These are phyloP conservation scores for Cryphonectria carpinicola DNA, from an alignment of 2,329 filamentous ascomycete species.

Conservation along the genomic window DNA sequence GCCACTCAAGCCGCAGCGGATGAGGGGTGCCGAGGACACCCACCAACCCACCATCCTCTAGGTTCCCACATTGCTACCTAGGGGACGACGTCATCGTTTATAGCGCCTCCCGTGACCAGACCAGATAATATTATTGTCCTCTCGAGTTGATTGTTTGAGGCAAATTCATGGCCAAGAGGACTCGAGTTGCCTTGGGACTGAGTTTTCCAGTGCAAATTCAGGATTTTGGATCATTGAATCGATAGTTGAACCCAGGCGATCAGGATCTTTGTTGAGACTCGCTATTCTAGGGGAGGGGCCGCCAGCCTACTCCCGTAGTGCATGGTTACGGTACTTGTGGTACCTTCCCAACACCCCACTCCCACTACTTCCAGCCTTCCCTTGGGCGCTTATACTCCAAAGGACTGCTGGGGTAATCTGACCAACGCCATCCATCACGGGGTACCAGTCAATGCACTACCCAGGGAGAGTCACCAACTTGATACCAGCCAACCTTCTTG, in stretches of 20 bases:
- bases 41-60: background rate
- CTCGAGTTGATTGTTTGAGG: background rate
- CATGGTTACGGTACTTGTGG: background rate
- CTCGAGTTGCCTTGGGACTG: background rate
- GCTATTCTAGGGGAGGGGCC: background rate
- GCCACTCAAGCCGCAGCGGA: background rate
- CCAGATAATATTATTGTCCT: background rate
- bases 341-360: background rate
- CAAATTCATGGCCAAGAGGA: background rate
- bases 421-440: background rate
- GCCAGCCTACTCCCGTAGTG: background rate
- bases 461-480: background rate
- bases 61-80: background rate
- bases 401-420: background rate
- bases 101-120: background rate
- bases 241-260: background rate
- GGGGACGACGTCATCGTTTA: background rate
- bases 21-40: background rate
- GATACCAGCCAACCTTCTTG: background rate
- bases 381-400: background rate
- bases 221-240: constrained; percentile 1
- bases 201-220: constrained; percentile 15
- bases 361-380: background rate
- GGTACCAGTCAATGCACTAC: background rate
- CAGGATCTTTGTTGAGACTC: constrained; percentile 2